Evolutionary conservation across 139 green algal genomes (phyloP).

Genomic region (Gonium pectorale): DNA sequence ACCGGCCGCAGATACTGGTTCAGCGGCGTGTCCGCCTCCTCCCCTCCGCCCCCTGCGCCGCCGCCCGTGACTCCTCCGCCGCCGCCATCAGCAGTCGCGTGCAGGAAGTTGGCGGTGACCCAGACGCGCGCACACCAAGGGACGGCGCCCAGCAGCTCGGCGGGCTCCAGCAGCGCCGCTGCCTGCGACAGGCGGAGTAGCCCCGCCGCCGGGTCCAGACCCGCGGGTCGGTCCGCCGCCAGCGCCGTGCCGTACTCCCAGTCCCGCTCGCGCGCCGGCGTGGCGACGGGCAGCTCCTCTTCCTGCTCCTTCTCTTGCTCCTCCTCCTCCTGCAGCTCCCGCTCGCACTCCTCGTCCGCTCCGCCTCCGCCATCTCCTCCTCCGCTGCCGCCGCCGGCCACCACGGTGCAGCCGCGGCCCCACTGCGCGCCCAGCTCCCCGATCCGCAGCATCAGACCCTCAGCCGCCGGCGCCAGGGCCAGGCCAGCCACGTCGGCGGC

Average conservation of each 20-base stretch:
- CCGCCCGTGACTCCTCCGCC: no score
- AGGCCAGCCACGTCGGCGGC: not conserved
- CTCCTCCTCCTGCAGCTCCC: slow-evolving; percentile 55
- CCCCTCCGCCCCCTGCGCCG: no score
- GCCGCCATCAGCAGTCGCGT: not conserved
- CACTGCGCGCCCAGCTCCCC: not conserved
- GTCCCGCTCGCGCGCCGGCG: slow-evolving; percentile 26
- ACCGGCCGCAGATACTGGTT: slow-evolving; percentile 60
- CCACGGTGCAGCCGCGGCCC: not conserved
- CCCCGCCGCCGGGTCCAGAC: not conserved
- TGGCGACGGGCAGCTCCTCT: slow-evolving; percentile 34
- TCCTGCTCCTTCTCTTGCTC: slow-evolving; percentile 66
- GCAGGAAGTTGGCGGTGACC: slow-evolving; percentile 58
- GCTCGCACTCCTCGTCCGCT: no score
- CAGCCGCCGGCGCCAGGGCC: no score
- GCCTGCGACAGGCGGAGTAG: not conserved
- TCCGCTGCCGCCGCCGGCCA: not conserved
- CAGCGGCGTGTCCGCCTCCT: no score
- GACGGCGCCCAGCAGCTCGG: not conserved
- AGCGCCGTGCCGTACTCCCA: slow-evolving; percentile 46
- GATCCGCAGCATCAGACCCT: not conserved
- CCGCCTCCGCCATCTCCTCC: no score
- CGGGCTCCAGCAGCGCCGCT: not conserved
- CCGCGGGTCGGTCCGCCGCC: not conserved
- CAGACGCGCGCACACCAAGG: slow-evolving; percentile 14